A percentile compares a stretch with the other conserved stretches of the same genome.
Conservation (phyloP, 371 early-diverging fungal species). For the Mucor piriformis region DNA sequence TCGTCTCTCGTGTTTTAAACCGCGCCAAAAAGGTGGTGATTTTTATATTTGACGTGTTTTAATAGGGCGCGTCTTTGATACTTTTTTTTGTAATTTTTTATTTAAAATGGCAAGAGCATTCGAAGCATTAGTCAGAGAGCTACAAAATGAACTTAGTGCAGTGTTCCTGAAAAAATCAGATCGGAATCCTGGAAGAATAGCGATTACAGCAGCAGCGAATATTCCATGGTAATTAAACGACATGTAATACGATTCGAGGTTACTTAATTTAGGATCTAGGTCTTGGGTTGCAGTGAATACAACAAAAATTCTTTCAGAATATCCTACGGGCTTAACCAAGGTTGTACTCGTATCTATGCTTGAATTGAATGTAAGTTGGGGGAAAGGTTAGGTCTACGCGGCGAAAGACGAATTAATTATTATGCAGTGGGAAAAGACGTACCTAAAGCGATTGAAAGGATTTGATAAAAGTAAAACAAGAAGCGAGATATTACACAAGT, state of each 20-base stretch:
- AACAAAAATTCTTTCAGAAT: constrained; percentile 17
- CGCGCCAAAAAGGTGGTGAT: too few relatives aligned
- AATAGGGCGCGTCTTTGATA: too few relatives aligned
- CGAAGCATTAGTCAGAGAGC: constrained; percentile 17
- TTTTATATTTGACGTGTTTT: too few relatives aligned
- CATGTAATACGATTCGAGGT: too few relatives aligned
- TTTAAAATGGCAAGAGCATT: constrained; percentile 18
- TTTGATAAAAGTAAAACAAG: constrained; percentile 17
- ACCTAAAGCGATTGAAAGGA: constrained; percentile 23
- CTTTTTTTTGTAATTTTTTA: not conserved
- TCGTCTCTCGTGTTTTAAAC: too few relatives aligned
- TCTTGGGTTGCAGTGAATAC: constrained; percentile 31
- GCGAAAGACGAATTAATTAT: not conserved
- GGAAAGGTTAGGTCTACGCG: not conserved
- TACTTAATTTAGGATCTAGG: constrained; percentile 7
- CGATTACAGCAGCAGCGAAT: constrained; percentile 5
- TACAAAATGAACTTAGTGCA: constrained; percentile 12
- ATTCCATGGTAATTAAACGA: constrained; percentile 26
- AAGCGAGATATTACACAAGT: not conserved
- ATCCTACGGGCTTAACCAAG: constrained; percentile 31
- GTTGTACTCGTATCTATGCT: constrained; percentile 20
- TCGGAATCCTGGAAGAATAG: constrained; percentile 11
- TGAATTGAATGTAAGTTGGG: constrained; percentile 23
- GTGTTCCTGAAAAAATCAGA: constrained; percentile 27
- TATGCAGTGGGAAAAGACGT: constrained; percentile 28